Evolutionary conservation across 805 yeast species (phyloP).

Genomic region (Gaillardinia entomophila): DNA sequence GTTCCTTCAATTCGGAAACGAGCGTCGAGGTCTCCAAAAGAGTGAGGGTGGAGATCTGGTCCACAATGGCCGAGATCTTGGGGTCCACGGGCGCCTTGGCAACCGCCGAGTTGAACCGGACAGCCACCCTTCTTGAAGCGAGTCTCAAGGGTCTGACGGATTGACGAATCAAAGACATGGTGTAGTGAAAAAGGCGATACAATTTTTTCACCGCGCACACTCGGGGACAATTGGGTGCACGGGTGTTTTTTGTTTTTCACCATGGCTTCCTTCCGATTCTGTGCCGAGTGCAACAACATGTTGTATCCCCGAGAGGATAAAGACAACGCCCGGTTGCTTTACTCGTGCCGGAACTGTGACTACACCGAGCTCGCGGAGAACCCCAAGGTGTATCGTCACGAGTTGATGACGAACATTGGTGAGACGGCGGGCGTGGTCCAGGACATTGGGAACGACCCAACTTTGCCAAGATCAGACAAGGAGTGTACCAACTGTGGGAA

Average conservation of each 20-base stretch:
- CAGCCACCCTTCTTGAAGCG: constrained; percentile 18
- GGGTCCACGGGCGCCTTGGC: constrained; percentile 63
- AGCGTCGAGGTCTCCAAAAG: constrained; percentile 87
- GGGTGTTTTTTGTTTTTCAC: not conserved
- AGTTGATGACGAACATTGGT: constrained; percentile 83
- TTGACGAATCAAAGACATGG: constrained; percentile 32
- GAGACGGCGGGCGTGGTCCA: constrained; percentile 97
- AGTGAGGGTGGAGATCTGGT: constrained; percentile 85
- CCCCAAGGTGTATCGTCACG: constrained; percentile 87
- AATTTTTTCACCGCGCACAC: constrained; percentile 3
- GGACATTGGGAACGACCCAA: constrained; percentile 95
- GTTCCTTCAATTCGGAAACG: constrained; percentile 71
- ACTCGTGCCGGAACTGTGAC: constrained; percentile 91
- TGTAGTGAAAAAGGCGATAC: not conserved
- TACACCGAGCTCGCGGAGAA: constrained; percentile 89
- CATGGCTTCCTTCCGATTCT: constrained; percentile 93
- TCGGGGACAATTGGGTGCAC: not conserved
- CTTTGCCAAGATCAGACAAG: constrained; percentile 91
- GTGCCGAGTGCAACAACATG: constrained; percentile 97
- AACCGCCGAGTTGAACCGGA: constrained; percentile 46
- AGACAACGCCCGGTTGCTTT: constrained; percentile 66
- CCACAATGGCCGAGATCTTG: constrained; percentile 81
- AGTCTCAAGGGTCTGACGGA: constrained; percentile 32
- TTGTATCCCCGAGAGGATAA: constrained; percentile 95
- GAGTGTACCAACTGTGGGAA: constrained; percentile 88